A percentile compares a stretch with the other conserved stretches of the same genome.
Evolutionary conservation across 768 basidiomycete species (phyloP).

Genomic region (Ramaria sp.): DNA sequence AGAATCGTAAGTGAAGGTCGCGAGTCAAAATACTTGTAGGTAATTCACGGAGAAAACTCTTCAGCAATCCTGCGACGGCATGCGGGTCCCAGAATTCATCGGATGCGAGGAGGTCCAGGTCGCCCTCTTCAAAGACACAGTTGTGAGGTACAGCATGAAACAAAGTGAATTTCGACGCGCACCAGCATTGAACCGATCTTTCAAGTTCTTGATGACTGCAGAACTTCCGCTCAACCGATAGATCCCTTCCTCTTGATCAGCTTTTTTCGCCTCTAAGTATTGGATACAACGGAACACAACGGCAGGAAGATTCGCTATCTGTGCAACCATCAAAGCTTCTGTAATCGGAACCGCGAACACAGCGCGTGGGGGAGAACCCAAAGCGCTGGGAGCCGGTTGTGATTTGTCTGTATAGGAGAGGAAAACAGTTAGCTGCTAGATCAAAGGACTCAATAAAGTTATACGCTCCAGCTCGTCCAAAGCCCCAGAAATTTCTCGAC

Average conservation of each 20-base stretch:
- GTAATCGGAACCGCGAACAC: slow-evolving; percentile 86
- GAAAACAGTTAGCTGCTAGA: not conserved
- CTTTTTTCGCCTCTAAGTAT: slow-evolving; percentile 88
- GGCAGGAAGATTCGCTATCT: slow-evolving; percentile 85
- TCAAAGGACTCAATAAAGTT: not conserved
- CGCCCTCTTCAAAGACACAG: slow-evolving; percentile 60
- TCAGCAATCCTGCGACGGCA: slow-evolving; percentile 90
- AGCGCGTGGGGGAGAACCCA: slow-evolving; percentile 41
- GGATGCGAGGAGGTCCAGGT: slow-evolving; percentile 76
- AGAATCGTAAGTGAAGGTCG: slow-evolving; percentile 83
- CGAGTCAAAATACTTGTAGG: slow-evolving; percentile 88
- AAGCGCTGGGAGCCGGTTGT: not conserved
- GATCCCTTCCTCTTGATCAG: slow-evolving; percentile 95
- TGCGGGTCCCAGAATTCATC: slow-evolving; percentile 98
- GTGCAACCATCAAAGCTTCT: slow-evolving; percentile 79
- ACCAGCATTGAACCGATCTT: slow-evolving; percentile 90
- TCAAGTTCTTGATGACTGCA: slow-evolving; percentile 86
- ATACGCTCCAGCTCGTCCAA: slow-evolving; percentile 38
- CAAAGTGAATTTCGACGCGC: slow-evolving; percentile 18
- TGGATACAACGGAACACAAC: slow-evolving; percentile 93
- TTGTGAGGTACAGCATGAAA: not conserved
- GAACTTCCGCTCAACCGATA: slow-evolving; percentile 93
- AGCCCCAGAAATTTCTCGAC: slow-evolving; percentile 89
- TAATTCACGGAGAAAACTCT: slow-evolving; percentile 86
- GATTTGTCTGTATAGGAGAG: not conserved